Base-by-base conservation (phyloP, 2,329 filamentous ascomycete species). In the Emydomyces testavorans region DNA sequence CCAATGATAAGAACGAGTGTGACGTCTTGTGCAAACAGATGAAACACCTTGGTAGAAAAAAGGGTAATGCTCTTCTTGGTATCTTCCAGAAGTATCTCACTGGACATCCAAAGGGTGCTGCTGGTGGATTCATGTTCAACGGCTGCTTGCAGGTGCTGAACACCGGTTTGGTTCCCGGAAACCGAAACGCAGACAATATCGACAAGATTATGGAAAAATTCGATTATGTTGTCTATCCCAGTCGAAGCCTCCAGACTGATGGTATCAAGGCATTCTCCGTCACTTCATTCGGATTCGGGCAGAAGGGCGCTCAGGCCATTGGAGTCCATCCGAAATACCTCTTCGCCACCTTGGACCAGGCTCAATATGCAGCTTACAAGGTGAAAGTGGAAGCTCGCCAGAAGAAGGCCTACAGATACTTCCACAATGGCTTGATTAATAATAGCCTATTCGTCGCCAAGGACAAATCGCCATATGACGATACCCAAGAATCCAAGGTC, bases 51-150 rank as follows among this genome's bases (percentile, higher is more conserved):
- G 92, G 92, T 56, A 85, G 92, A 59, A 83, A 82, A 70, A 95
- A 95, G 80, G 92, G 93, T 61, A 98, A 98, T 62, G 89, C 92
- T 26, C 75, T 98, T 11, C 71, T 96, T 55, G 92, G 89, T 73
- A 89, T 98, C 65, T 98, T 96, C 84, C 92, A 98, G 72, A 98
- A 98, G 71, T 96, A 93, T 68, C 81, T 98, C 53, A 98, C 93
- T 47, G 92, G 92, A 68, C 92, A 98, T 66, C 92, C 92, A 61
- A 98, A 98, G 80, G 92, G 92, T 82, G 90, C 92, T 60, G 92
- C 92, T 52, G 92, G 92, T 74, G 92, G 90, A 41, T 98, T 92
- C 89, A 98, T 98, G 92, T 82, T 98, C 78, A 98, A 98, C 74
- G 92, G 92, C 56, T 92, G 86, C 66, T 73, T 98, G 65, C 92